A percentile compares a stretch with the other conserved stretches of the same genome.
These are phyloP conservation scores for Aphanomyces cochlioides DNA, from an alignment of 352 stramenopile genomes.

Conservation along the genomic window DNA sequence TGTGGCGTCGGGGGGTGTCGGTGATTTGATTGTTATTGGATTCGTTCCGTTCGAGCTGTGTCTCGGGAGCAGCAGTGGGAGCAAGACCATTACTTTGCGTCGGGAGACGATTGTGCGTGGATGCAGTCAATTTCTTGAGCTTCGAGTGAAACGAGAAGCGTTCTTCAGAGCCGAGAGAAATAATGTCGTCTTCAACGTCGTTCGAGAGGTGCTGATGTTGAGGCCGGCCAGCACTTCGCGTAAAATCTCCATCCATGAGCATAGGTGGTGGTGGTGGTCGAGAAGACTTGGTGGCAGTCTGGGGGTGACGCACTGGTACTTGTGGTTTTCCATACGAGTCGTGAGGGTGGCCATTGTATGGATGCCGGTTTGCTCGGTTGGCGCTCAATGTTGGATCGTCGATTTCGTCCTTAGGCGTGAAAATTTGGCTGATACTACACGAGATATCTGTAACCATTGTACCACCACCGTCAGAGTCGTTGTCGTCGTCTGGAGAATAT, in stretches of 20 bases:
- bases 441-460: conserved; percentile 29
- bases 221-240: neutral
- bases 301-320: neutral
- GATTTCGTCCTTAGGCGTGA: neutral
- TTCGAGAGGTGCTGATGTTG: neutral
- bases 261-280: neutral
- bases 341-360: neutral
- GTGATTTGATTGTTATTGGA: neutral
- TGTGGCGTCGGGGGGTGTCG: neutral
- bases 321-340: neutral
- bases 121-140: neutral
- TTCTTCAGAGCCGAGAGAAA: conserved; percentile 25
- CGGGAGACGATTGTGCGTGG: too few relatives aligned
- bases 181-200: neutral
- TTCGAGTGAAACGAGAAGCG: conserved; percentile 16
- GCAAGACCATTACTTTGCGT: too few relatives aligned
- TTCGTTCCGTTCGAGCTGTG: neutral
- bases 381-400: neutral
- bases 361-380: too few relatives aligned
- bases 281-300: too few relatives aligned
- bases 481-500: conserved; percentile 9
- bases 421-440: conserved; percentile 28
- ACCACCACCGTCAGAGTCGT: conserved; percentile 6
- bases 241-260: neutral
- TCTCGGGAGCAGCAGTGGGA: too few relatives aligned